Base-by-base conservation (phyloP, 2,329 filamentous ascomycete genomes). In the Colletotrichum incanum region DNA sequence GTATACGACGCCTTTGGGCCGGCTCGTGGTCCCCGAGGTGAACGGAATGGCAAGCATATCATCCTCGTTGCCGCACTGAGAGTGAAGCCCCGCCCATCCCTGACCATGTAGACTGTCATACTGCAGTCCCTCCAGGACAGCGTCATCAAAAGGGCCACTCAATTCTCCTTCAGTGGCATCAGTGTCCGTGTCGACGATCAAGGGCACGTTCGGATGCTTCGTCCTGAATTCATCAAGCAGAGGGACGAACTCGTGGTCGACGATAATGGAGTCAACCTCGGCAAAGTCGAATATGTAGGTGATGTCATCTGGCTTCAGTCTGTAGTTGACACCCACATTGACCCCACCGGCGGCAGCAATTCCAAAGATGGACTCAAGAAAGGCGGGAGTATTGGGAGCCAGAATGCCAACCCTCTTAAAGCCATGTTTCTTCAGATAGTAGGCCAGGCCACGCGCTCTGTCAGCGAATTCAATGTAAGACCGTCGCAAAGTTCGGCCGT, bases 311-410 rank as follows among this genome's bases (percentile, higher is more conserved):
- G 89, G 86, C 80, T 96, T 96, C 56, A 98, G 84, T 73, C 87
- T 80, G 77, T 89, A 89, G 77, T 91, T 91, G 37, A 82, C 88
- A 1, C 88, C 88, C 65, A 98, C 93, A 73, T 95, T 91, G 31
- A 97, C 89, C 9, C 88, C 93, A 28, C 94, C 94, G 0, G 93
- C 93, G 1, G 93, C 95, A 0, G 92, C 92, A 76, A 98, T 93
- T 1, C 93, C 96, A 79, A 94, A 99, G 73, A 98, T 94, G 8
- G 91, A 90, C 83, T 98, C 96, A 37, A 99, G 86, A 77, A 98
- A 98, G 0, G 95, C 95, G 0, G 96, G 96, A 1, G 96, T 99
- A 80, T 99, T 99, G 3, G 96, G 94, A 11, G 91, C 92, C 14
- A 99, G 86, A 59, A 99, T 92, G 8, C 96, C 96, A 7, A 98